Base-by-base conservation (phyloP, 139 green algal species). In the Ulvella scutata region DNA sequence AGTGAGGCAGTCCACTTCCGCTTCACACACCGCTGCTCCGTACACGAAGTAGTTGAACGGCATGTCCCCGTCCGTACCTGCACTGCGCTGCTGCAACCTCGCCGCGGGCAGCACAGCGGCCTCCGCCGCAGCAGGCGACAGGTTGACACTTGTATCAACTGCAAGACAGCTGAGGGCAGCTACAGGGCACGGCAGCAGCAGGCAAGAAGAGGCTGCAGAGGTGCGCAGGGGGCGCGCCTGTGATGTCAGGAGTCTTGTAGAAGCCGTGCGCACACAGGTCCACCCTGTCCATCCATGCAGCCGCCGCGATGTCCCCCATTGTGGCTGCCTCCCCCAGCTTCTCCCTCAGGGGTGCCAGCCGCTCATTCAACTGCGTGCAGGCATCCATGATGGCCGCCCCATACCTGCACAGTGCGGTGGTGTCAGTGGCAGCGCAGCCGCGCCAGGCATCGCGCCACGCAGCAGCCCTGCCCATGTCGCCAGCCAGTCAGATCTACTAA, bases 1-100 rank as follows among this genome's bases (percentile, higher is more conserved):
- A 0, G 92, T 97, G 20, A 98, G 84, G 0, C 62, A 79, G 77
- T 79, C 93, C 23, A 98, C 77, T 84, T 98, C 94, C 39, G 96
- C 93, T 78, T 97, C 91, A 3, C 79, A 75, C 1, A 84, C 82
- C 1, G 91, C 85, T 2, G 85, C 85, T 29, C 92, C 91, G 72
- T 84, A 88, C 26, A 79, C 85, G 78, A 94, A 94, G 87, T 98
- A 98, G 83, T 96, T 96, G 86, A 97, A 98, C 44, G 93, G 93
- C 26, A 75, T 77, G 26, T 78, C 73, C 67, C 87, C 88, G 51
- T 87, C 88, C 77, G 90, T 92, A 33, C 90, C 80, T 79, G 2
- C 61, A 77, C 51, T n/a, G n/a, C n/a, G n/a, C n/a, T n/a, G n/a
- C n/a, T n/a, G n/a, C n/a, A n/a, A n/a, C n/a, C n/a, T n/a, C n/a